Percentiles rank a stretch among this genome's conserved stretches.
Evolutionary conservation across 257 asterid species (phyloP).

Genomic region (Penstemon eatonii): DNA sequence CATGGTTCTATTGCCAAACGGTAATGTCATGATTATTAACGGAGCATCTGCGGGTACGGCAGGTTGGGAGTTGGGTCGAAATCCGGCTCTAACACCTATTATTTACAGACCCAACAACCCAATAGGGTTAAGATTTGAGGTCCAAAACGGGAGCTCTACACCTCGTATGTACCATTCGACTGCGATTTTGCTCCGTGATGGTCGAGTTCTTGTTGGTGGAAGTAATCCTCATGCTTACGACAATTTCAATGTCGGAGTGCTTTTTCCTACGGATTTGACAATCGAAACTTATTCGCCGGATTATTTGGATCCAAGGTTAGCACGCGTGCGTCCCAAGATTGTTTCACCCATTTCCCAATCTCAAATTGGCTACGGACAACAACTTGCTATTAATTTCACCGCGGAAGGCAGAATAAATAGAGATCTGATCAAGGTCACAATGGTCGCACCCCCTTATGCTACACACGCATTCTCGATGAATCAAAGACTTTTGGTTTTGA

Average conservation of each 20-base stretch:
- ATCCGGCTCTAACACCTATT: constrained; percentile 30
- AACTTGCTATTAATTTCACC: constrained; percentile 14
- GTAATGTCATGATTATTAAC: constrained; percentile 28
- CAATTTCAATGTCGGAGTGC: constrained; percentile 6
- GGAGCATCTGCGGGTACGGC: constrained; percentile 34
- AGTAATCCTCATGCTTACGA: constrained; percentile 22
- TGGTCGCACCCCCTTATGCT: constrained; percentile 42
- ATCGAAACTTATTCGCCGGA: constrained; percentile 21
- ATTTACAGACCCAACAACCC: constrained; percentile 23
- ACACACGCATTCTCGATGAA: constrained; percentile 52
- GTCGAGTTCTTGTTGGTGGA: constrained; percentile 27
- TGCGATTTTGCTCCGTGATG: constrained; percentile 24
- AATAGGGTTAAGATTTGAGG: constrained; percentile 10
- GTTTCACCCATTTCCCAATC: constrained; percentile 23
- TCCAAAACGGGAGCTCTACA: constrained; percentile 23
- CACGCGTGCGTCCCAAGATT: constrained; percentile 17
- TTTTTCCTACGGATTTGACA: constrained; percentile 20
- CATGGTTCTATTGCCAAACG: constrained; percentile 34
- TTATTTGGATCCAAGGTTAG: constrained; percentile 2
- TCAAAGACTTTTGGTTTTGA: constrained; percentile 36
- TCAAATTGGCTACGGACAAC: constrained; percentile 23
- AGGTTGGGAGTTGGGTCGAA: constrained; percentile 29
- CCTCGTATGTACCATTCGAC: constrained; percentile 29
- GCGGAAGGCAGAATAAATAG: not conserved
- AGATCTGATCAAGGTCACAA: constrained; percentile 30